phyloP scores from a whole-genome alignment of 805 yeast genomes.

The Grigorovia jiainica region DNA sequence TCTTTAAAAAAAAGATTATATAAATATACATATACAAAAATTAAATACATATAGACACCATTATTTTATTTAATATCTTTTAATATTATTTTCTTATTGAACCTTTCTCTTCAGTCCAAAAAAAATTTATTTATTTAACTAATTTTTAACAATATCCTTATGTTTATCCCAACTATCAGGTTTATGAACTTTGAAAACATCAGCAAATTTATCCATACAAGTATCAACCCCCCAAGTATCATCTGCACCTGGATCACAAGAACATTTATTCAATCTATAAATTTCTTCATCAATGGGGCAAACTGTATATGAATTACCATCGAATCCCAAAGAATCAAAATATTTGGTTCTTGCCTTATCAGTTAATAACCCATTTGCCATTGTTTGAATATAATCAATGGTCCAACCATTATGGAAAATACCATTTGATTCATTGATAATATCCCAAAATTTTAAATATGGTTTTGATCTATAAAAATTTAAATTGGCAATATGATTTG shows the following conservation, averaged over 20 bases:
- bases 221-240: slow-evolving; percentile 59
- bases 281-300: slow-evolving; percentile 59
- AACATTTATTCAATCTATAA: slow-evolving; percentile 52
- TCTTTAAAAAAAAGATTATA: too few relatives aligned
- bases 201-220: slow-evolving; percentile 50
- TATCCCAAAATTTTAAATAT: slow-evolving; percentile 52
- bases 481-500: slow-evolving; percentile 67
- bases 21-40: too few relatives aligned
- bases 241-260: slow-evolving; percentile 62
- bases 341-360: slow-evolving; percentile 51
- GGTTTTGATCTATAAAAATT: slow-evolving; percentile 60
- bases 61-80: too few relatives aligned
- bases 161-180: slow-evolving; percentile 52
- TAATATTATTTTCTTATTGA: too few relatives aligned
- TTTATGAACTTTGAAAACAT: slow-evolving; percentile 38
- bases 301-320: slow-evolving; percentile 14
- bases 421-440: slow-evolving; percentile 61
- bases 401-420: slow-evolving; percentile 85
- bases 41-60: too few relatives aligned
- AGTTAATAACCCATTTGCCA: slow-evolving; percentile 64
- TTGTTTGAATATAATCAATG: slow-evolving; percentile 73
- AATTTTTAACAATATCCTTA: slow-evolving; percentile 1
- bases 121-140: too few relatives aligned
- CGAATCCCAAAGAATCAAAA: slow-evolving; percentile 62
- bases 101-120: too few relatives aligned